Evolutionary conservation across 2,329 filamentous ascomycete genomes (phyloP).

Genomic region (Madurella mycetomatis): DNA sequence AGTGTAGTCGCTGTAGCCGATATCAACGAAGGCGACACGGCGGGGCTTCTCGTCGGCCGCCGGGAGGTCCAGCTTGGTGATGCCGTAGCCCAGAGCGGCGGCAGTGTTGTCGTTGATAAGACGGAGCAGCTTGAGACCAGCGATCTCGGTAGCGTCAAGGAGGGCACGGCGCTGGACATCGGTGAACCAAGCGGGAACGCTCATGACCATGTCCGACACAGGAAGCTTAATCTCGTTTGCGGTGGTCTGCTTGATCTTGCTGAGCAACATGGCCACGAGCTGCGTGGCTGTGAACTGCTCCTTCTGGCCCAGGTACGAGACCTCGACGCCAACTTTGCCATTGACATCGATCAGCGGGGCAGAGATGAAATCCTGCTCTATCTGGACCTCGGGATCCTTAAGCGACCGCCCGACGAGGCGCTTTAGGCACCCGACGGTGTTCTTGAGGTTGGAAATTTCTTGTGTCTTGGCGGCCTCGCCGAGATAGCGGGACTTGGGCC

Average conservation of each 20-base stretch:
- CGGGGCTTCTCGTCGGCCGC: constrained; percentile 84
- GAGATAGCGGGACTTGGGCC: constrained; percentile 87
- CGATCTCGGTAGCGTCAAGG: constrained; percentile 88
- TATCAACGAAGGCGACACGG: constrained; percentile 86
- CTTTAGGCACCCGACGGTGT: constrained; percentile 91
- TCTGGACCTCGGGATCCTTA: constrained; percentile 85
- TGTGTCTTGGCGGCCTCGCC: constrained; percentile 96
- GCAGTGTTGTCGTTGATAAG: constrained; percentile 98
- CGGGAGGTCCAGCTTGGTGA: constrained; percentile 94
- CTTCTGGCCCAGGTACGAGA: constrained; percentile 90
- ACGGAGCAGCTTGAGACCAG: constrained; percentile 85
- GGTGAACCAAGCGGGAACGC: constrained; percentile 94
- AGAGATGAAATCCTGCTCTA: constrained; percentile 89
- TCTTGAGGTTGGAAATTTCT: constrained; percentile 99
- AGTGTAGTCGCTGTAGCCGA: constrained; percentile 95
- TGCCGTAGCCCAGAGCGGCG: constrained; percentile 91
- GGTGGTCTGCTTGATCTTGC: constrained; percentile 87
- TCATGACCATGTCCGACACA: constrained; percentile 89
- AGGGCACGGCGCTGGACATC: constrained; percentile 86
- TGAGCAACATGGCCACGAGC: constrained; percentile 90
- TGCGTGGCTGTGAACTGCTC: constrained; percentile 92
- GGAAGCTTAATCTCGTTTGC: constrained; percentile 83
- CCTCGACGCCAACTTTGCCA: constrained; percentile 92
- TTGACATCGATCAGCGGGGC: constrained; percentile 82
- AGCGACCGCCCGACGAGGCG: constrained; percentile 83